Percentiles rank a stretch among this genome's conserved stretches.
These are phyloP conservation scores for Vigna hirtella DNA, from an alignment of 306 rosid species.

Conservation along the genomic window DNA sequence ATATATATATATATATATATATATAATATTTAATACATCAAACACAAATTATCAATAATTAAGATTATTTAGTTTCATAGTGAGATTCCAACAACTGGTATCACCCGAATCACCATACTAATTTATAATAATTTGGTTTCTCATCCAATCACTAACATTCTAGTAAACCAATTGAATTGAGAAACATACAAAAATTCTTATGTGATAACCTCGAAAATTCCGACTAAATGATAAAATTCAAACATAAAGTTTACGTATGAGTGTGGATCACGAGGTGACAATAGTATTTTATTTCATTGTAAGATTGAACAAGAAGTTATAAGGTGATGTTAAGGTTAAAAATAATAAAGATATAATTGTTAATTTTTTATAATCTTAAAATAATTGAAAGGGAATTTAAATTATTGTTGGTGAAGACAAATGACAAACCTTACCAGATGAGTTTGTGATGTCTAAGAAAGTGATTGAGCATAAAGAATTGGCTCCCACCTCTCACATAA, in stretches of 20 bases:
- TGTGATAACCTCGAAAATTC: neutral
- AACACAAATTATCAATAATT: too few species aligned
- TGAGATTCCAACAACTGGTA: too few species aligned
- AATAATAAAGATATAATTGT: neutral
- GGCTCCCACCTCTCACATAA: constrained; percentile 18
- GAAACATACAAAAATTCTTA: neutral
- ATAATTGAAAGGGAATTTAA: neutral
- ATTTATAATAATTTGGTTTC: too few species aligned
- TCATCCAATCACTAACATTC: neutral
- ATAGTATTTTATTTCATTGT: neutral
- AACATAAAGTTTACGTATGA: neutral
- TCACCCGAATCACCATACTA: too few species aligned
- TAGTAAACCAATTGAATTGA: neutral
- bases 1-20: too few species aligned
- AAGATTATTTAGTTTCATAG: too few species aligned
- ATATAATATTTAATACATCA: too few species aligned
- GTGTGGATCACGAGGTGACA: neutral
- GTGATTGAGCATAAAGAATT: neutral
- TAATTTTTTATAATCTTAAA: neutral
- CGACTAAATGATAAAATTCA: neutral
- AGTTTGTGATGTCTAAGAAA: neutral
- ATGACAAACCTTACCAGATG: neutral
- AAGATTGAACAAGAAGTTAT: too few species aligned
- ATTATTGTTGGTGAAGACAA: neutral
- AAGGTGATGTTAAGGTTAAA: neutral